Percentiles rank a stretch among this genome's conserved stretches.
These are phyloP conservation scores for Chrysosphaeria jannelii DNA, from an alignment of 2,329 filamentous ascomycete species.

Conservation along the genomic window DNA sequence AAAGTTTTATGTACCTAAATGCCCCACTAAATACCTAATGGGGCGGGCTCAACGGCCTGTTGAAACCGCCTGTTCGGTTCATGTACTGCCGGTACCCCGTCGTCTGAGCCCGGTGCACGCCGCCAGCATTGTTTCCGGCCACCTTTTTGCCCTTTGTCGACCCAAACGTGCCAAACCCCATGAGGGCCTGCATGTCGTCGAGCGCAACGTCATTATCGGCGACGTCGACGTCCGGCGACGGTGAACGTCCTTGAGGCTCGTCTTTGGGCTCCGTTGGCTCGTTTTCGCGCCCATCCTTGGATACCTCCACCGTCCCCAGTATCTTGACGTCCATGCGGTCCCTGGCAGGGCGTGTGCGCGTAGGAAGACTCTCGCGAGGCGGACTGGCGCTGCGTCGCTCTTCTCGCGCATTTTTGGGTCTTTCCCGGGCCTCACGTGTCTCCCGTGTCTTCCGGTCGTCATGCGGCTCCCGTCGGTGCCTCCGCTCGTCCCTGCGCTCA, in stretches of 20 bases:
- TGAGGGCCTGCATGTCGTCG: constrained; percentile 49
- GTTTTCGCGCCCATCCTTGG: background rate
- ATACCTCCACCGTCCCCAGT: too few relatives aligned
- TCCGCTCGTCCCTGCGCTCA: background rate
- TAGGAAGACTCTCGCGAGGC: too few relatives aligned
- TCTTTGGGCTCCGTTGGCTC: background rate
- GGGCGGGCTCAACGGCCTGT: constrained; percentile 37
- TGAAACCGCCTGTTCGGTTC: constrained; percentile 60
- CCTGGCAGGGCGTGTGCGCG: too few relatives aligned
- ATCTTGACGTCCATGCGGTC: too few relatives aligned
- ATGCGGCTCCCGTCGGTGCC: background rate
- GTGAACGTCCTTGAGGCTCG: constrained; percentile 3
- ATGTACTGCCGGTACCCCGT: constrained; percentile 93
- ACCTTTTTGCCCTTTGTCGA: constrained; percentile 76
- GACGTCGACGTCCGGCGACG: constrained; percentile 18
- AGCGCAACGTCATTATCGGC: constrained; percentile 34
- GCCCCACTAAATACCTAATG: too few relatives aligned
- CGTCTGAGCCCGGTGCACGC: constrained; percentile 74
- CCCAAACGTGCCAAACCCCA: constrained; percentile 73
- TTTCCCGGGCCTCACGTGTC: background rate
- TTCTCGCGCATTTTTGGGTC: background rate
- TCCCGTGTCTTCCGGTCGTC: background rate
- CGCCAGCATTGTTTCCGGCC: constrained; percentile 58
- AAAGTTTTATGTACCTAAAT: too few relatives aligned
- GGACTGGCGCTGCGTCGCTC: too few relatives aligned